Evolutionary conservation across 306 rosid genomes (phyloP).

Genomic region (Mucuna pruriens): DNA sequence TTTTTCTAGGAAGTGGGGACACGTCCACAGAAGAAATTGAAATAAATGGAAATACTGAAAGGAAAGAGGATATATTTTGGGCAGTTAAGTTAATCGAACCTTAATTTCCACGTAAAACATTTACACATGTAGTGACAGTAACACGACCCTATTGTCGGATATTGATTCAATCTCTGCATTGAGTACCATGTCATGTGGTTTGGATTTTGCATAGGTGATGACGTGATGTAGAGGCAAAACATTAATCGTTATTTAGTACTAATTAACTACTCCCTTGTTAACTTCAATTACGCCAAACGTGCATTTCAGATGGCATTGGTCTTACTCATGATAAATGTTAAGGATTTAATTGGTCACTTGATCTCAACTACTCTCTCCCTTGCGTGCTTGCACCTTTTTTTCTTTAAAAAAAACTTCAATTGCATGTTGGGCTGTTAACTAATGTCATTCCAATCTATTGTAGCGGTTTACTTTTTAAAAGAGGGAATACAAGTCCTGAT

Average conservation of each 20-base stretch:
- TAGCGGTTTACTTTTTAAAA: background rate
- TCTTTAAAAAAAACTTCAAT: background rate
- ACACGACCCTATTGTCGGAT: conserved; percentile 2
- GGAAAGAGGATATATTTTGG: conserved; percentile 12
- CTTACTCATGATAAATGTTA: background rate
- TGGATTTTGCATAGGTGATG: conserved; percentile 22
- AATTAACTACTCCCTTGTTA: background rate
- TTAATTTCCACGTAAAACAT: background rate
- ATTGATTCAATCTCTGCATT: conserved; percentile 8
- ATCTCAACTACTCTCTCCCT: background rate
- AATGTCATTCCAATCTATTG: conserved; percentile 17
- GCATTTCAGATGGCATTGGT: background rate
- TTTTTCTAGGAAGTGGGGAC: conserved; percentile 20
- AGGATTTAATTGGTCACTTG: conserved; percentile 1
- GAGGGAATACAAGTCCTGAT: conserved; percentile 10
- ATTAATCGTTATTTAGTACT: background rate
- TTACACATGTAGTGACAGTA: background rate
- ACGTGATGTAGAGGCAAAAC: background rate
- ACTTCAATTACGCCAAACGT: background rate
- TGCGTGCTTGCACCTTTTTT: conserved; percentile 18
- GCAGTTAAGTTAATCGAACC: conserved; percentile 19
- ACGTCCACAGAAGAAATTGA: background rate
- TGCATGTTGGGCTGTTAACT: conserved; percentile 25
- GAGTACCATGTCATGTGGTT: conserved; percentile 23
- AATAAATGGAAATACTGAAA: background rate